phyloP scores from a whole-genome alignment of 164 flowering plant genomes.

The Vitis riparia region DNA sequence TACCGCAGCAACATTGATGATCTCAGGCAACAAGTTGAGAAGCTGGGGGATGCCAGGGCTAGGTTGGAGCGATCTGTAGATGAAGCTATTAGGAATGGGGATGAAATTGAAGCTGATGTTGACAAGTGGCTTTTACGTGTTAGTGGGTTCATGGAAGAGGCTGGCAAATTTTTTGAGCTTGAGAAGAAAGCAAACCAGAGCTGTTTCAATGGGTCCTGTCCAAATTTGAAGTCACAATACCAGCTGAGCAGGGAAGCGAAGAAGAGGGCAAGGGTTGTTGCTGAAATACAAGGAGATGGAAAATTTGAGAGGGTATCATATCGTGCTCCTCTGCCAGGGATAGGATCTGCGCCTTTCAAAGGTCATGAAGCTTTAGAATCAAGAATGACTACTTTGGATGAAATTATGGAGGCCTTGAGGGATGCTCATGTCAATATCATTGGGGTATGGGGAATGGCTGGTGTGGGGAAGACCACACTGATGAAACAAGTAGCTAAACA shows the following conservation, averaged over 20 bases:
- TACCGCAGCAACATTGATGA: neutral
- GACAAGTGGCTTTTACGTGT: neutral
- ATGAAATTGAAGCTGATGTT: slow-evolving; percentile 3
- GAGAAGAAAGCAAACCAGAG: neutral
- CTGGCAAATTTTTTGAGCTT: neutral
- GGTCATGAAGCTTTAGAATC: slow-evolving; percentile 6
- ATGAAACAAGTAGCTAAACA: slow-evolving; percentile 13
- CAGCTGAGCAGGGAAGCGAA: neutral
- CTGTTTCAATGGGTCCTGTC: neutral
- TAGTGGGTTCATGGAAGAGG: neutral
- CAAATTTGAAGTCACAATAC: neutral
- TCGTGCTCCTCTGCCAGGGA: neutral
- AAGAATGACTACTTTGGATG: neutral
- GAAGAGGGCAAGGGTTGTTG: neutral
- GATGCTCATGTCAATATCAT: neutral
- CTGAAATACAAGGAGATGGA: neutral
- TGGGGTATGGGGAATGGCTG: slow-evolving; percentile 16
- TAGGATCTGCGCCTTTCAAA: neutral
- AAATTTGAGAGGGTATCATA: neutral
- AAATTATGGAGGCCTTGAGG: slow-evolving; percentile 4
- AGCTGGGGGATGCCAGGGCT: neutral
- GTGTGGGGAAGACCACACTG: slow-evolving; percentile 14
- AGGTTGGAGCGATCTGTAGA: neutral
- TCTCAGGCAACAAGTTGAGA: neutral
- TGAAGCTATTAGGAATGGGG: neutral